Conservation (phyloP, 2,329 filamentous ascomycete species). For the Hymenoscyphus albidus region DNA sequence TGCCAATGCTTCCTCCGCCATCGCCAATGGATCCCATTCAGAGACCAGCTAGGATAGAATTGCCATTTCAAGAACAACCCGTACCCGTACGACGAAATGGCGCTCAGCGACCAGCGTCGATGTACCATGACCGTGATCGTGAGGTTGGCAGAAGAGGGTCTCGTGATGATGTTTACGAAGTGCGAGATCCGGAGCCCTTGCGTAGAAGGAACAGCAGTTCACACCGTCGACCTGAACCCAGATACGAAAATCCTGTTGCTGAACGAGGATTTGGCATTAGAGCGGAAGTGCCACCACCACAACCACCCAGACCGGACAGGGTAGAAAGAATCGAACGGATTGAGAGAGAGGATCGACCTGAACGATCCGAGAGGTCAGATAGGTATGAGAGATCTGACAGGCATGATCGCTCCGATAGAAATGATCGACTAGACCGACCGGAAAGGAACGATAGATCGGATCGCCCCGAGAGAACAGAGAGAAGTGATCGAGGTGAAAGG, state of each 20-base stretch:
- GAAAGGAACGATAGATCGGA: conserved; percentile 21
- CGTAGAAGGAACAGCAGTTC: conserved; percentile 19
- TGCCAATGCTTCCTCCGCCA: conserved; percentile 39
- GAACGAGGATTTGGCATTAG: conserved; percentile 29
- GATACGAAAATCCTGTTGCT: conserved; percentile 31
- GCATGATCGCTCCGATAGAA: conserved; percentile 7
- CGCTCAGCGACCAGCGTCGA: conserved; percentile 30
- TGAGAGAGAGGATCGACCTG: conserved; percentile 16
- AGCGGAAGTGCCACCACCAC: conserved; percentile 13
- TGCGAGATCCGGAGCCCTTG: conserved; percentile 29
- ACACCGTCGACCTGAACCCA: conserved; percentile 26
- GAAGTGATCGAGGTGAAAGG: conserved; percentile 18
- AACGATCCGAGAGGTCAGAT: conserved; percentile 18
- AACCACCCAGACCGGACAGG: conserved; percentile 14
- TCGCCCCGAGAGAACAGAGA: conserved; percentile 14
- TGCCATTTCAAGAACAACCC: conserved; percentile 21
- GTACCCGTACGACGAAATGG: conserved; percentile 34
- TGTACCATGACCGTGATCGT: conserved; percentile 29
- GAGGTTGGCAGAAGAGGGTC: conserved; percentile 20
- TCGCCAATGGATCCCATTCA: conserved; percentile 34
- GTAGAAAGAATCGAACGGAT: conserved; percentile 13
- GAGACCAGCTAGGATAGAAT: conserved; percentile 26
- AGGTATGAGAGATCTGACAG: conserved; percentile 18
- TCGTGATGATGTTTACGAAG: conserved; percentile 34
- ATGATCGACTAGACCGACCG: conserved; percentile 14